Evolutionary conservation across 1,139 yeast genomes (phyloP).

Genomic region (Diutina siamensis): DNA sequence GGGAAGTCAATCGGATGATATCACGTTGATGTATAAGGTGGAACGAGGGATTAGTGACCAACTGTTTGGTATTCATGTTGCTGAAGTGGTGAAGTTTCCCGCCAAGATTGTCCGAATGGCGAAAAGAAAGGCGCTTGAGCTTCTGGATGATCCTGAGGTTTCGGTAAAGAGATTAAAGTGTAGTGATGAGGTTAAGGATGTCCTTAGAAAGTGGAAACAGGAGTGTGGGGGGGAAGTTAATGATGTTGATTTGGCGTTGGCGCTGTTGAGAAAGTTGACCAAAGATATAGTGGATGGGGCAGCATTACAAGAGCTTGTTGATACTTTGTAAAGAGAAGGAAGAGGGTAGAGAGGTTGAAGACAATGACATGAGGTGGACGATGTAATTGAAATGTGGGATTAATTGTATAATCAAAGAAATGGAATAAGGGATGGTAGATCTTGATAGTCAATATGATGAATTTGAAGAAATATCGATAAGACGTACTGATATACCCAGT

Average conservation of each 20-base stretch:
- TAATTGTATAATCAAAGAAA: too few relatives aligned
- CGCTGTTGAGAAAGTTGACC: not conserved
- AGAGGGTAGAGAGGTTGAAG: too few relatives aligned
- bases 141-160: slow-evolving; percentile 54
- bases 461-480: too few relatives aligned
- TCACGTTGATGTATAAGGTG: slow-evolving; percentile 80
- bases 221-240: not conserved
- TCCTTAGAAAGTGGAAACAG: not conserved
- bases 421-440: too few relatives aligned
- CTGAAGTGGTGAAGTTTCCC: slow-evolving; percentile 91
- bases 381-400: too few relatives aligned
- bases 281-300: not conserved
- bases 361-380: too few relatives aligned
- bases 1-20: slow-evolving; percentile 48
- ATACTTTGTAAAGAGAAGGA: not conserved
- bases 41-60: slow-evolving; percentile 90
- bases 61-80: slow-evolving; percentile 95
- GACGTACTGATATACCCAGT: too few relatives aligned
- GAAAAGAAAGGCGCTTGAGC: slow-evolving; percentile 79
- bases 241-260: not conserved
- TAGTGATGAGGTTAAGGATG: not conserved
- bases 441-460: too few relatives aligned
- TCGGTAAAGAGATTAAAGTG: slow-evolving; percentile 13
- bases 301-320: slow-evolving; percentile 2
- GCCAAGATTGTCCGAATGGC: slow-evolving; percentile 86